Base-by-base conservation (phyloP, 2,329 filamentous ascomycete genomes). In the Cytospora schulzeri region DNA sequence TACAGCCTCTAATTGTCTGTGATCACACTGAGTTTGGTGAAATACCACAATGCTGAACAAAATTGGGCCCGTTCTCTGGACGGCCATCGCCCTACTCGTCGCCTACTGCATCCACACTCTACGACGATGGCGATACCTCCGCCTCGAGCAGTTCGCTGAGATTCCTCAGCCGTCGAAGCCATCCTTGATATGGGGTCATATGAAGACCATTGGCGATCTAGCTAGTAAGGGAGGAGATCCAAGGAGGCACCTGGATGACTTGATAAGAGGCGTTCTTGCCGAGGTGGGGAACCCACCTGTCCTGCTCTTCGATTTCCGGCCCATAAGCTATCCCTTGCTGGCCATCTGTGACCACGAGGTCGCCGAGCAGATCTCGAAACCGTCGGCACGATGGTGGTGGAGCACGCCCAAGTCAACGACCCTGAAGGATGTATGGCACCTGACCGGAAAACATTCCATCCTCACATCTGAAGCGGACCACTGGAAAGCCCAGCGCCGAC, bases 331-430 rank as follows among this genome's bases (percentile, higher is more conserved):
- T 12, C 73, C 76, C 14, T 70, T 79, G 66, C 65, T 73, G 12
- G 26, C 78, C 24, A 59, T 80, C 11, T 62, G 65, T 17, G 73
- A 66, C 63, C 72, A 77, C 41, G 72, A 74, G 4, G 63, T 78
- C 9, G 77, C 78, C 14, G 78, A 80, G 66, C 76, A 78, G 57
- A 64, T 78, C 22, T 71, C 76, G 0, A 71, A 69, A n/a, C 60
- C 73, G 4, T 73, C 75, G 0, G 72, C 74, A 57, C 45, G 57
- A 28, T 75, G 72, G 50, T 73, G 73, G 0, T 75, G 73, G 65
- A 76, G 74, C 56, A 64, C 68, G 0, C 72, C 73, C 4, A 78
- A 78, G 66, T 72, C 73, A 0, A 71, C 71, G 0, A 76, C 73
- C 1, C 60, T 76, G 22, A 8, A 50, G 4, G 67, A 66, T 3